Evolutionary conservation across 768 basidiomycete species (phyloP).

Genomic region (Amanita rimosa): DNA sequence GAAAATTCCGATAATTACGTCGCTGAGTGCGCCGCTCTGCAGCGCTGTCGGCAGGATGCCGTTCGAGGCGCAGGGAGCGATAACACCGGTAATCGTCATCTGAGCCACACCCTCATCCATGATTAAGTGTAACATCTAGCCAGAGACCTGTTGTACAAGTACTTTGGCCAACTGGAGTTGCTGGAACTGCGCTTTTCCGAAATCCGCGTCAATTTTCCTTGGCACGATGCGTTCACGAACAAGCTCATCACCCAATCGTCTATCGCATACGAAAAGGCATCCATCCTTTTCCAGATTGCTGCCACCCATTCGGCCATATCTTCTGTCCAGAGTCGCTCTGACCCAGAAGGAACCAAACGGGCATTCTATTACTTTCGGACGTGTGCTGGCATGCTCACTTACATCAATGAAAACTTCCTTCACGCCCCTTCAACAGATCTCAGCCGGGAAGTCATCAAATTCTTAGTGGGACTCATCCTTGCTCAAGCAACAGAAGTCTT

Average conservation of each 20-base stretch:
- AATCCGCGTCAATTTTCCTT: slow-evolving; percentile 91
- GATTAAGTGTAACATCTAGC: slow-evolving; percentile 27
- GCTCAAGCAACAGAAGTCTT: slow-evolving; percentile 96
- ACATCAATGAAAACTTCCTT: slow-evolving; percentile 99
- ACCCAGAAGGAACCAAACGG: slow-evolving; percentile 87
- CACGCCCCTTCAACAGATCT: slow-evolving; percentile 96
- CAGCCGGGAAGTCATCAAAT: slow-evolving; percentile 88
- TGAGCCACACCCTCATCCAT: neutral
- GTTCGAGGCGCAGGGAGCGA: slow-evolving; percentile 95
- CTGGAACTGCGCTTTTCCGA: slow-evolving; percentile 96
- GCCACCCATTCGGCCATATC: slow-evolving; percentile 90
- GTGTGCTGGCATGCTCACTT: slow-evolving; percentile 92
- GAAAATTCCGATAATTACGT: slow-evolving; percentile 87
- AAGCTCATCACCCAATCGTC: slow-evolving; percentile 93
- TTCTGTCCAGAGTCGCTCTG: slow-evolving; percentile 69
- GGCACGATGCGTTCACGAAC: slow-evolving; percentile 94
- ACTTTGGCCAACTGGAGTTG: slow-evolving; percentile 97
- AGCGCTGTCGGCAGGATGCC: slow-evolving; percentile 91
- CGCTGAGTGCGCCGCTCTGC: slow-evolving; percentile 73
- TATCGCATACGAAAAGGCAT: slow-evolving; percentile 97
- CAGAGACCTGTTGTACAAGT: slow-evolving; percentile 94
- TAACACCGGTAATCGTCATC: slow-evolving; percentile 58
- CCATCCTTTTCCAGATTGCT: slow-evolving; percentile 93
- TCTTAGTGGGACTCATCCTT: slow-evolving; percentile 76
- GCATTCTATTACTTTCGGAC: slow-evolving; percentile 87